Conservation (phyloP, 2,329 filamentous ascomycete species). For the Arthrocladium fulminans region DNA sequence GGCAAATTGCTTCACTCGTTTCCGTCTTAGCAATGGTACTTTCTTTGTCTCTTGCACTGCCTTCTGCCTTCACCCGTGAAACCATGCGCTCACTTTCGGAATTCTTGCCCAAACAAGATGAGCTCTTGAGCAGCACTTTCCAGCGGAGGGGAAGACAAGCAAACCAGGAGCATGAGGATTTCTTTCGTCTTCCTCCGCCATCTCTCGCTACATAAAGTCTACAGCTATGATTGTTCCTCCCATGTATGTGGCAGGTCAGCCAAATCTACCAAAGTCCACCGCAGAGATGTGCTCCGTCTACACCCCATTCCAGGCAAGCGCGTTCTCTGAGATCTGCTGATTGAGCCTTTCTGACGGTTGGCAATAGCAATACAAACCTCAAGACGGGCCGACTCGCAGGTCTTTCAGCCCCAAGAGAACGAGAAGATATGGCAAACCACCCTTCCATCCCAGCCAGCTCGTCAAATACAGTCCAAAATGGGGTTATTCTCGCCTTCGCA, state of each 20-base stretch:
- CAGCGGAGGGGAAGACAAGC: background rate
- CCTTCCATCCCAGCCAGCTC: conserved; percentile 17
- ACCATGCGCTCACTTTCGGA: background rate
- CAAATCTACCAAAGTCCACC: background rate
- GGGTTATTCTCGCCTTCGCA: conserved; percentile 15
- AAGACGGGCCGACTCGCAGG: conserved; percentile 12
- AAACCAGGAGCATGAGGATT: background rate
- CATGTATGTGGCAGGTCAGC: background rate
- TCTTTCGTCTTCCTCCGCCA: too few relatives aligned
- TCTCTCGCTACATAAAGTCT: too few relatives aligned
- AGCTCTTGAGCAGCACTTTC: background rate
- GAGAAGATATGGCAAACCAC: conserved; percentile 18
- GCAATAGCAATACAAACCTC: background rate
- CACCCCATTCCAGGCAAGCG: background rate
- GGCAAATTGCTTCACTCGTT: background rate
- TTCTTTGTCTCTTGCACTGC: background rate
- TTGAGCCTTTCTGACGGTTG: background rate
- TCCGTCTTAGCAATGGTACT: background rate
- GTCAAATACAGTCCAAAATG: conserved; percentile 21
- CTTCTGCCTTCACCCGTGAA: background rate
- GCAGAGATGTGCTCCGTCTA: background rate
- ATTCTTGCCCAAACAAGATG: background rate
- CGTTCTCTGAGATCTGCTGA: background rate
- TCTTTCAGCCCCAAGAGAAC: conserved; percentile 19
- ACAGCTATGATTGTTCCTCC: too few relatives aligned